Evolutionary conservation across 2,329 filamentous ascomycete genomes (phyloP), one percentile per base, ranked within the genome.

Genomic region (Xylariaceae sp.): DNA sequence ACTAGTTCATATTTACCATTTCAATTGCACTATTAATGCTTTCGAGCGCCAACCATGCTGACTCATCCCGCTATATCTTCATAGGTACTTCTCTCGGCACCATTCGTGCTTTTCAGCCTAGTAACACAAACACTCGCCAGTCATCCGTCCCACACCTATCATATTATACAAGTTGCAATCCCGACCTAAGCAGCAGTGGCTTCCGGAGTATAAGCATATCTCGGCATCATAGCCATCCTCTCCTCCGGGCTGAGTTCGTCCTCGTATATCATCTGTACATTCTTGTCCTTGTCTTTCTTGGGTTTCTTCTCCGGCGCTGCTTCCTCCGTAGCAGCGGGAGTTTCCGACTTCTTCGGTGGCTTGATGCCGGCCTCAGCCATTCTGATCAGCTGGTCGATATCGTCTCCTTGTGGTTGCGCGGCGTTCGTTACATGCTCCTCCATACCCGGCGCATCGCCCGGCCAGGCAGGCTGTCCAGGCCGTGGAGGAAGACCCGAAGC

Each of bases 221-320:
- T 87, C 60, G 89, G 81, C 77, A 95, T 78, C 70, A 79, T 77
- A 24, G 91, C 89, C 90, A 96, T 92, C 76, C 88, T 91, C 81
- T 96, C 93, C 78, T 97, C 93, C 1, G 92, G 90, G 68, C 90
- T 95, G 69, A 87, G 78, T 56, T 89, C 87, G 71, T 96, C 91
- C 61, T 87, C 87, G 77, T 95, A 96, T 26, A 96, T 81, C 83
- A 96, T 87, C 72, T 85, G 83, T 54, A 80, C 79, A 70, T 87
- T 88, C 71, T 87, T 84, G 65, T 86, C 82, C 61, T 87, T 89
- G 59, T 86, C 81, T 73, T 89, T 89, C 81, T 89, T 88, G 16
- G 75, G 75, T 69, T 85, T 86, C 77, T 87, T 89, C 72, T 89
- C 87, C 47, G 75, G 78, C 1, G 73, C 72, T 3, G 75, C 71